Conservation (phyloP, 2,329 filamentous ascomycete genomes). For the Beauveria pseudobassiana region DNA sequence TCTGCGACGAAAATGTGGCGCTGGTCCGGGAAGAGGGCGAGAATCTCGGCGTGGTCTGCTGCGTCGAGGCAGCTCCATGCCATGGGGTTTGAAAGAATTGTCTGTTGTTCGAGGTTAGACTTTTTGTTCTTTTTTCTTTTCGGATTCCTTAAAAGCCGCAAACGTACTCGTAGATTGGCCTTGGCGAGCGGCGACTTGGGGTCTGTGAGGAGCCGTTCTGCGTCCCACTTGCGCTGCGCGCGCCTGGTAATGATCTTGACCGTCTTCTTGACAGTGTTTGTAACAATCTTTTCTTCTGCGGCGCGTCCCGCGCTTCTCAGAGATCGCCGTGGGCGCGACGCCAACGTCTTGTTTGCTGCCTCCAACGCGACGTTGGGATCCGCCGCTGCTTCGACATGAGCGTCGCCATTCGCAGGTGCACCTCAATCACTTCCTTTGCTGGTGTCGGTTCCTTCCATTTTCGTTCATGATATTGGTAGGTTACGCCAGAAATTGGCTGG, state of each 20-base stretch:
- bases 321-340: background rate
- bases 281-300: slow-evolving; percentile 16
- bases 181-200: slow-evolving; percentile 31
- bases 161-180: slow-evolving; percentile 29
- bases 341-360: background rate
- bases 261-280: slow-evolving; percentile 18
- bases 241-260: slow-evolving; percentile 19
- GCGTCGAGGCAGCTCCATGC: slow-evolving; percentile 30
- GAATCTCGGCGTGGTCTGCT: slow-evolving; percentile 28
- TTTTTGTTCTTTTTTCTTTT: background rate
- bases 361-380: background rate
- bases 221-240: slow-evolving; percentile 24
- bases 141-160: too few relatives aligned
- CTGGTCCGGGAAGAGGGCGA: slow-evolving; percentile 30
- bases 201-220: slow-evolving; percentile 28
- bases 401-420: background rate
- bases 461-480: background rate
- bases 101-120: slow-evolving; percentile 17
- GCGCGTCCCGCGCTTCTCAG: background rate
- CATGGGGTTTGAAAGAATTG: slow-evolving; percentile 28
- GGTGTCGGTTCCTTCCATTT: background rate
- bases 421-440: background rate
- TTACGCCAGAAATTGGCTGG: background rate
- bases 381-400: background rate
- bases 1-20: slow-evolving; percentile 27